Base-by-base conservation (phyloP, 805 yeast species). In the Lipomyces oligophaga region DNA sequence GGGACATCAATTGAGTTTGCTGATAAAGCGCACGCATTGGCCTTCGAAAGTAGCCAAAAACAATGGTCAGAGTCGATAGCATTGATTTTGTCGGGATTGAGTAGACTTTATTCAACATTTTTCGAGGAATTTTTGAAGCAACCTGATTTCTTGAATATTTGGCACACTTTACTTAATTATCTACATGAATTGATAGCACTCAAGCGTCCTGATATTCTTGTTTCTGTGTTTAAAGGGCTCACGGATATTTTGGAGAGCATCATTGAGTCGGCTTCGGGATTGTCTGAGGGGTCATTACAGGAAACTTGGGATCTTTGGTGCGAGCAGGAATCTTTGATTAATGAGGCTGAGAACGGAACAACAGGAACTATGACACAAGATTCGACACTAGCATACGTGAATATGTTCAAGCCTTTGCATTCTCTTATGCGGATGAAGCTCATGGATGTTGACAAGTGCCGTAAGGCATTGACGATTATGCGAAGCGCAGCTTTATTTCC, bases 401-500 rank as follows among this genome's bases (percentile, higher is more conserved):
- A 25, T 68, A 80, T 34, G 71, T 83, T 56, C 61, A 67, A 10
- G 67, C 80, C 18, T 81, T 83, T 60, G 73, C 75, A 2, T 62
- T 69, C 4, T 64, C 85, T 5, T 72, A 74, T 54, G 46, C 52
- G 1, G 60, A 21, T 53, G 54, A 35, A 65, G 63, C 25, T 37
- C n/a, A 1, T 61, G 65, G 34, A 67, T 67, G 19, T 71, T 62
- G 64, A 58, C 5, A 58, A 64, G 43, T 68, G 79, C n/a, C 75
- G 70, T 34, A 67, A 63, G 19, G 69, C 83, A n/a, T 63, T 86
- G 30, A 67, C 67, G n/a, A 66, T 80, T 4, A 73, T 90, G 59
- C 78, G 77, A 57, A 71, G 79, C 13, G 78, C 87, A 47, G 77
- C 84, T 0, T 68, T 85, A 33, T 87, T 83, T 62, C 95, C 94